A percentile compares a stretch with the other conserved stretches of the same genome.
phyloP scores from a whole-genome alignment of 306 rosid species.

The Lablab purpureus region DNA sequence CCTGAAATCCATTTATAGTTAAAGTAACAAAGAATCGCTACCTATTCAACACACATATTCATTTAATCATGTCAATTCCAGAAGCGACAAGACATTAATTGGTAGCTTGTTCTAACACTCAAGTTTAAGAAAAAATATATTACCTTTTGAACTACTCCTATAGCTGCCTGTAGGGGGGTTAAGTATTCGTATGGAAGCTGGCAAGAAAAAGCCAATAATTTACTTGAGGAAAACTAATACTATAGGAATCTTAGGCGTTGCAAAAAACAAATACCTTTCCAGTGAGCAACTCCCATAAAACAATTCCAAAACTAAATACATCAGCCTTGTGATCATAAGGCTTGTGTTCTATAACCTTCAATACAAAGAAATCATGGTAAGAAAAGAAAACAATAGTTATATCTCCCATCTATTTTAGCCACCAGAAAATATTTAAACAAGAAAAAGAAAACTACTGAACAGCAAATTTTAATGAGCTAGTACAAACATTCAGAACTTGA shows the following conservation, averaged over 20 bases:
- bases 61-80: slow-evolving; percentile 15
- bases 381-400: slow-evolving; percentile 51
- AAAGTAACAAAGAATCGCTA: slow-evolving; percentile 10
- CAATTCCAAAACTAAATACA: slow-evolving; percentile 93
- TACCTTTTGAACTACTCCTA: slow-evolving; percentile 97
- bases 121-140: slow-evolving; percentile 7
- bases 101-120: slow-evolving; percentile 33
- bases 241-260: background rate
- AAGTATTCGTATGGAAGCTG: slow-evolving; percentile 96
- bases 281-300: slow-evolving; percentile 91
- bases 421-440: slow-evolving; percentile 9
- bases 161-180: slow-evolving; percentile 97
- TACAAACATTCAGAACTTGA: slow-evolving; percentile 9
- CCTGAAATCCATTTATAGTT: slow-evolving; percentile 55
- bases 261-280: slow-evolving; percentile 76
- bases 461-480: slow-evolving; percentile 18
- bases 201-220: slow-evolving; percentile 41
- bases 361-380: slow-evolving; percentile 67
- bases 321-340: slow-evolving; percentile 99
- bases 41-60: background rate
- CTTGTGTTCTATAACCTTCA: slow-evolving; percentile 98
- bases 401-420: slow-evolving; percentile 39
- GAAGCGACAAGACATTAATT: slow-evolving; percentile 23
- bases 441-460: slow-evolving; percentile 9
- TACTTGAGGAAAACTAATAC: background rate